Base-by-base conservation (phyloP, 176 grass and related monocot genomes). In the Stipa capillata region DNA sequence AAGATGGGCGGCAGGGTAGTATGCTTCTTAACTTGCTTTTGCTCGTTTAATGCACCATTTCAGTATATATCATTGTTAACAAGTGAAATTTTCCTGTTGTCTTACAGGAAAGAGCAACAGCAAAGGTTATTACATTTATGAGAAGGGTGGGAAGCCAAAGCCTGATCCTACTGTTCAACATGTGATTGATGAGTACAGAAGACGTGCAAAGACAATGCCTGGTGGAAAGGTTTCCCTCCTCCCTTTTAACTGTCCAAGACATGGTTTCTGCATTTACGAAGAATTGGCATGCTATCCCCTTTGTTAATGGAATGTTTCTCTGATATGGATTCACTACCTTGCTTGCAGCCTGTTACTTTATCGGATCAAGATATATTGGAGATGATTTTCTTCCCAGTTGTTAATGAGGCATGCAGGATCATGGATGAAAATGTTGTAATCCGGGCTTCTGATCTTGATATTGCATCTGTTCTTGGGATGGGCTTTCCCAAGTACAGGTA, bases 401-500 rank as follows among this genome's bases (percentile, higher is more conserved):
- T 97, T 32, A 97, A 97, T 11, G 94, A 97, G 79, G 94, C 91
- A 27, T 97, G 89, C 40, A 85, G 94, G 77, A 89, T 94, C 32
- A 90, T 97, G 91, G 86, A 85, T 47, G 94, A 97, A 91, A 84
- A 84, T 69, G 41, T 97, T 41, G 94, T 97, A 25, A 76, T 86
- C 83, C 79, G 85, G 6, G 82, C 94, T 52, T 82, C 91, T 43
- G 94, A 97, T 84, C 86, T 97, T 21, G 94, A 97, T 78, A 94
- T 94, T 65, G 84, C 94, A 55, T 94, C 94, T 84, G 79, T 97
- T 78, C 94, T 94, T 72, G 94, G 94, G 77, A 94, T 97, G 91
- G 86, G 91, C 73, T 97, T 97, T 69, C 94, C 94, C 35, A 94
- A 83, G 42, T 94, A 91, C 89, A 97, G 94, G 94, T 97, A 75